Conservation (phyloP, 805 yeast genomes). For the Yamadazyma insecticola region DNA sequence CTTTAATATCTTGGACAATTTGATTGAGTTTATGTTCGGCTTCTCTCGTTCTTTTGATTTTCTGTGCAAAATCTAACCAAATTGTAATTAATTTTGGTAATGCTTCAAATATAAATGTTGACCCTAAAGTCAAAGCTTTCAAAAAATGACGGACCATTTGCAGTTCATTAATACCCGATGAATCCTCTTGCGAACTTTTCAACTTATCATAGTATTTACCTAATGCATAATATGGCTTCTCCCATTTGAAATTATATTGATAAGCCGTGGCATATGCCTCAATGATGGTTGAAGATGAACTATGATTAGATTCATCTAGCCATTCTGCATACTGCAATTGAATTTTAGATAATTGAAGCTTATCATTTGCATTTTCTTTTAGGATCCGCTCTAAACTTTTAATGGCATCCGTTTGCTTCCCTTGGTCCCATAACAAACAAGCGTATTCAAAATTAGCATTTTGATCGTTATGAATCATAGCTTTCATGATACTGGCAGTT, state of each 20-base stretch:
- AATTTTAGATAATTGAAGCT: conserved; percentile 33
- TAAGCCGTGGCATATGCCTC: conserved; percentile 62
- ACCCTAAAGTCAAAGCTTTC: conserved; percentile 57
- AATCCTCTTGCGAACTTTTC: conserved; percentile 57
- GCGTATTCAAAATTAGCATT: conserved; percentile 70
- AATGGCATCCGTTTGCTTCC: conserved; percentile 81
- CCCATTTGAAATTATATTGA: conserved; percentile 55
- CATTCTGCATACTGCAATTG: conserved; percentile 80
- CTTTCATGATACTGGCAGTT: conserved; percentile 60
- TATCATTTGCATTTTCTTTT: conserved; percentile 15
- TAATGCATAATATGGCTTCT: conserved; percentile 72
- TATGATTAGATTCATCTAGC: conserved; percentile 82
- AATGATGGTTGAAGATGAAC: conserved; percentile 68
- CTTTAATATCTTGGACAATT: conserved; percentile 12
- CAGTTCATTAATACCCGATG: conserved; percentile 49
- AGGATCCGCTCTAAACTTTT: conserved; percentile 51
- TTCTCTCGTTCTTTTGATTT: conserved; percentile 18
- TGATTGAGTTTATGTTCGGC: conserved; percentile 18
- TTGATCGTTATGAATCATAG: conserved; percentile 36
- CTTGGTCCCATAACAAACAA: conserved; percentile 81
- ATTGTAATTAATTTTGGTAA: conserved; percentile 85
- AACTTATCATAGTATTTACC: conserved; percentile 79
- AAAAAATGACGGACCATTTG: conserved; percentile 54
- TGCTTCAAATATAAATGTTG: conserved; percentile 70
- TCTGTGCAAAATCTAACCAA: conserved; percentile 76